Percentiles rank a stretch among this genome's conserved stretches.
Conservation (phyloP, 31 red algal genomes). For the Odonthalia washingtoniensis region DNA sequence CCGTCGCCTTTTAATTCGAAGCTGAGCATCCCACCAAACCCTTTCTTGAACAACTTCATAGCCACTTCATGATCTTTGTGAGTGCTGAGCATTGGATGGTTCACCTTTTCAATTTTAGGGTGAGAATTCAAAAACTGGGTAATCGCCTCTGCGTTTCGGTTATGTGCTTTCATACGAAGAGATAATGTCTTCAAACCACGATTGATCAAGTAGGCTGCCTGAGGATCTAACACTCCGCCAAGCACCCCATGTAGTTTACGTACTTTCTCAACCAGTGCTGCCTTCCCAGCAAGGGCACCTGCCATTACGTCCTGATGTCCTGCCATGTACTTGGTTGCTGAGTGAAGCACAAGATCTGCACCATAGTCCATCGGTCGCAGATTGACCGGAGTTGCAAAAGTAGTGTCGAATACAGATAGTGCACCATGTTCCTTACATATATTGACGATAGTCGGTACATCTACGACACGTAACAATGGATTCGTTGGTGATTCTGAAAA, state of each 20-base stretch:
- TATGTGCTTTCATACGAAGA: conserved; percentile 93
- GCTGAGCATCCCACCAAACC: conserved; percentile 97
- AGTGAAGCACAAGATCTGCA: conserved; percentile 96
- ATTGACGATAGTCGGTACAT: conserved; percentile 62
- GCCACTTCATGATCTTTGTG: conserved; percentile 83
- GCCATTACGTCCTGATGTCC: conserved; percentile 96
- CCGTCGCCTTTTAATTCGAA: conserved; percentile 88
- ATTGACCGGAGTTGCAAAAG: conserved; percentile 97
- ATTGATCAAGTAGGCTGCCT: conserved; percentile 84
- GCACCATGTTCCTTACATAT: conserved; percentile 65
- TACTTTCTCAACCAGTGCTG: conserved; percentile 81
- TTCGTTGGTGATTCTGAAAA: conserved; percentile 96
- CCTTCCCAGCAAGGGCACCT: conserved; percentile 87
- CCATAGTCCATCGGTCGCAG: conserved; percentile 77
- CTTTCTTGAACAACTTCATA: conserved; percentile 51
- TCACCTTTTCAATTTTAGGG: conserved; percentile 76
- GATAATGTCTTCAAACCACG: conserved; percentile 95
- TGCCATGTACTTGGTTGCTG: conserved; percentile 96
- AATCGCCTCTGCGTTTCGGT: conserved; percentile 80
- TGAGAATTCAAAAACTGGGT: conserved; percentile 73
- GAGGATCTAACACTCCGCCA: conserved; percentile 96
- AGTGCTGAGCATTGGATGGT: conserved; percentile 77
- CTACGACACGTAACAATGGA: conserved; percentile 91
- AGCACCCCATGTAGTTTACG: conserved; percentile 88
- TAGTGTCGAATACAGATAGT: conserved; percentile 86